These are phyloP conservation scores for Globisporangium mamillatum DNA, from an alignment of 352 stramenopile species.

Conservation along the genomic window DNA sequence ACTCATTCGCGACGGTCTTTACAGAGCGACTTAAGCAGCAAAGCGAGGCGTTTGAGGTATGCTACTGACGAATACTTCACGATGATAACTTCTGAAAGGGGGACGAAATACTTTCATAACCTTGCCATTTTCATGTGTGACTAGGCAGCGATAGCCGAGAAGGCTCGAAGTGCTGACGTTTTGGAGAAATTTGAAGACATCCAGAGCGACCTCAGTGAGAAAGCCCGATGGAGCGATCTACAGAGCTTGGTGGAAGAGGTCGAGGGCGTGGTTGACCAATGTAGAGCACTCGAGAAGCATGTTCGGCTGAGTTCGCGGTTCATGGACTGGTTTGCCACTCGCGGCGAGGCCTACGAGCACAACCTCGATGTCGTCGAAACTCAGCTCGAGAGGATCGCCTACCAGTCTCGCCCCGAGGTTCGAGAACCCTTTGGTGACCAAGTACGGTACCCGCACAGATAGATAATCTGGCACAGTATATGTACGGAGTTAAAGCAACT, in stretches of 20 bases:
- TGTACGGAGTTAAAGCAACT: not conserved
- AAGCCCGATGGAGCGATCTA: slow-evolving; percentile 18
- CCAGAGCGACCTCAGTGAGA: slow-evolving; percentile 4
- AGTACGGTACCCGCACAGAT: slow-evolving; percentile 36
- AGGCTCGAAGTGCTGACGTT: slow-evolving; percentile 21
- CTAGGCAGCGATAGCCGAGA: slow-evolving; percentile 22
- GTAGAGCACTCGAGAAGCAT: slow-evolving; percentile 37
- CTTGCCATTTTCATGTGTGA: not conserved
- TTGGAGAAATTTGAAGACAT: slow-evolving; percentile 16
- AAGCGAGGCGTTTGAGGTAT: slow-evolving; percentile 27
- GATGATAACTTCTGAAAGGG: not conserved
- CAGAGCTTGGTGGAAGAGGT: slow-evolving; percentile 8
- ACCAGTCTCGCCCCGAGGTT: slow-evolving; percentile 28
- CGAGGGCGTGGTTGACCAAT: slow-evolving; percentile 8
- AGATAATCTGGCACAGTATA: not conserved
- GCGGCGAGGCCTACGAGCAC: slow-evolving; percentile 70
- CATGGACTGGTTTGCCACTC: slow-evolving; percentile 67
- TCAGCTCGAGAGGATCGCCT: slow-evolving; percentile 43
- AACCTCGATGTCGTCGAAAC: slow-evolving; percentile 67
- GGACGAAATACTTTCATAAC: not conserved
- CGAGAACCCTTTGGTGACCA: slow-evolving; percentile 48
- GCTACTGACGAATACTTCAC: not conserved
- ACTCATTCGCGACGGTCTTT: slow-evolving; percentile 23
- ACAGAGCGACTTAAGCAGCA: slow-evolving; percentile 29
- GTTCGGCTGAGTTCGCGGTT: slow-evolving; percentile 58